These are phyloP conservation scores for Marasmius oreades DNA, from an alignment of 1,284 basidiomycete genomes.

Conservation along the genomic window DNA sequence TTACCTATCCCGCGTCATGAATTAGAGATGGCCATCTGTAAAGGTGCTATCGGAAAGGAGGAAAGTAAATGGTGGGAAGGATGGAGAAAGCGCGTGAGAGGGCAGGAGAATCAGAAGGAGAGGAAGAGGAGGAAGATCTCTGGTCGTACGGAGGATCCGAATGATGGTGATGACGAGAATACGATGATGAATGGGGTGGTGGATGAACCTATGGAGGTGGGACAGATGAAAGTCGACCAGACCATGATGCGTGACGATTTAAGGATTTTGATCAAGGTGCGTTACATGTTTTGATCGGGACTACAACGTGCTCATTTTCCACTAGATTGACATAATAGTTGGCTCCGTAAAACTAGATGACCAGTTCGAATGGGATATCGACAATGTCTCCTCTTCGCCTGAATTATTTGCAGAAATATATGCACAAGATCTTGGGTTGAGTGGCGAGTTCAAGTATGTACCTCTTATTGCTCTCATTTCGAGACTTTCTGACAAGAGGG, in stretches of 20 bases:
- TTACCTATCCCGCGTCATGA: slow-evolving; percentile 22
- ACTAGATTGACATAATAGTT: slow-evolving; percentile 91
- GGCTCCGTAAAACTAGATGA: slow-evolving; percentile 93
- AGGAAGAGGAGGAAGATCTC: slow-evolving; percentile 26
- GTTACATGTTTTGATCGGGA: slow-evolving; percentile 21
- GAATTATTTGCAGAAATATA: slow-evolving; percentile 93
- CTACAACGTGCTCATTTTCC: slow-evolving; percentile 7
- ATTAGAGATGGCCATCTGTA: slow-evolving; percentile 27
- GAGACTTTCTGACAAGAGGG: not conserved
- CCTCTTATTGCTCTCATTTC: slow-evolving; percentile 1
- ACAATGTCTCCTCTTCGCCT: slow-evolving; percentile 74
- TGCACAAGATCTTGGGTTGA: slow-evolving; percentile 83
- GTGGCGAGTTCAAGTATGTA: slow-evolving; percentile 87
- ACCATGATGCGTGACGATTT: slow-evolving; percentile 73
- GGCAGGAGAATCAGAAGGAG: slow-evolving; percentile 24
- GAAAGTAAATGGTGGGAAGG: slow-evolving; percentile 64
- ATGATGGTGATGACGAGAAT: slow-evolving; percentile 28
- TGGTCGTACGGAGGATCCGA: slow-evolving; percentile 25
- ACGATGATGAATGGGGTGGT: slow-evolving; percentile 27
- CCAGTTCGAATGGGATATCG: slow-evolving; percentile 98
- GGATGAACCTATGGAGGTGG: slow-evolving; percentile 43
- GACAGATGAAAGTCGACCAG: slow-evolving; percentile 57
- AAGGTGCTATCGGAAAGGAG: slow-evolving; percentile 49
- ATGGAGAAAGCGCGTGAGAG: slow-evolving; percentile 58
- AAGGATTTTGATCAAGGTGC: slow-evolving; percentile 86